These are phyloP conservation scores for Blastobotrys ciferrii DNA, from an alignment of 1,139 yeast species.

Conservation along the genomic window DNA sequence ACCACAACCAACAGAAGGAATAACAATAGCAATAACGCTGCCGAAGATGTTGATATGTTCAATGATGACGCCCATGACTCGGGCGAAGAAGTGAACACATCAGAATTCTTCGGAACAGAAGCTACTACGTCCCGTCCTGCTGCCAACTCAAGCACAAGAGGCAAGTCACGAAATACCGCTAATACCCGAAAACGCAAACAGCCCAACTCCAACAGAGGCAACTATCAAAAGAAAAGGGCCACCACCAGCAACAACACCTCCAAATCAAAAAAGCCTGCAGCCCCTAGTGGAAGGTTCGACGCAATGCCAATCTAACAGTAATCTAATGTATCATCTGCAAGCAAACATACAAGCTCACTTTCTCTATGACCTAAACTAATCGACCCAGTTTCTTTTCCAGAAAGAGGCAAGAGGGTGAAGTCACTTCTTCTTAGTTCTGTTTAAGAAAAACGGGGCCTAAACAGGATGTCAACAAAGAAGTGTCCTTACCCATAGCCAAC, in stretches of 20 bases:
- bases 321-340: too few relatives aligned
- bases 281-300: slow-evolving; percentile 1
- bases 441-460: too few relatives aligned
- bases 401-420: too few relatives aligned
- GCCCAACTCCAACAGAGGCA: not conserved
- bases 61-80: slow-evolving; percentile 1
- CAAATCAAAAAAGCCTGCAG: slow-evolving; percentile 32
- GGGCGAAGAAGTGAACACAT: not conserved
- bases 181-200: slow-evolving; percentile 4
- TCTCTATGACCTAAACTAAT: too few relatives aligned
- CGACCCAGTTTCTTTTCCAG: too few relatives aligned
- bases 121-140: slow-evolving; percentile 6
- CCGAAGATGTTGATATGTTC: slow-evolving; percentile 1
- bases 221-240: slow-evolving; percentile 1
- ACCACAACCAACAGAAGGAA: not conserved
- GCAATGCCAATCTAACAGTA: slow-evolving; percentile 13
- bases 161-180: not conserved
- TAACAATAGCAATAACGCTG: not conserved
- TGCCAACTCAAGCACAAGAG: not conserved
- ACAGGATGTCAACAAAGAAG: too few relatives aligned
- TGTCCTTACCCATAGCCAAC: too few relatives aligned
- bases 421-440: too few relatives aligned
- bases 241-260: not conserved
- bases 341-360: too few relatives aligned
- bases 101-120: slow-evolving; percentile 6